Base-by-base conservation (phyloP, 331 rosid species). In the Telfairia occidentalis region DNA sequence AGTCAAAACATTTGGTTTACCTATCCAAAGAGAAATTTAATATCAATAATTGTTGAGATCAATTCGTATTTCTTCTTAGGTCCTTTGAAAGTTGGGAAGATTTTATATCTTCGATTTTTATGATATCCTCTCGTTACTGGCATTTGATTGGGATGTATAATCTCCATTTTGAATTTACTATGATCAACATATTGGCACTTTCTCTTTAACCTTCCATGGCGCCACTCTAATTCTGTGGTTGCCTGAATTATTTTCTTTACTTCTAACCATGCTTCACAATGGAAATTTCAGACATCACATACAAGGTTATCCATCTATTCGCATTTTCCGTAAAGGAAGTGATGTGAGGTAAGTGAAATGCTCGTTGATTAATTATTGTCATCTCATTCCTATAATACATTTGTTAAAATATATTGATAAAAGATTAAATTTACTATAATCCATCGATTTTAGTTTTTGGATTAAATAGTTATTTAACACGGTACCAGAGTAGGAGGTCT, bases 231-330 rank as follows among this genome's bases (percentile, higher is more conserved):
- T 72, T 35, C 8, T 45, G 11, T 13, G 43, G n/a, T 28, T 57
- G 29, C 30, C 45, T 18, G 30, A 66, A 21, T 19, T 76, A 64
- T 79, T 52, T 52, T 13, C 75, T 59, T 48, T 30, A 76, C 70
- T 30, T 30, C 81, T 74, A 53, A 78, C 71, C 49, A 72, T 38
- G 61, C 65, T 52, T 77, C 73, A 50, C 24, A 15, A 55, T 46
- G 57, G 55, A 74, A 73, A 80, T 73, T 81, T 76, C 88, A 92
- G 97, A 88, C 77, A 92, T 85, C 97, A 92, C 81, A 86, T 92
- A 81, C 98, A 92, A 84, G 98, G 96, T 45, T 92, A 92, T 81
- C 98, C 98, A 67, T 90, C 97, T 2, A 83, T 92, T 82, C 97
- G 98, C 77, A 91, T 94, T 78, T 94, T 94, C 58, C 97, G 96